A percentile compares a stretch with the other conserved stretches of the same genome.
These are phyloP conservation scores for Fusarium haematococcum DNA, from an alignment of 2,329 filamentous ascomycete species.

Conservation along the genomic window DNA sequence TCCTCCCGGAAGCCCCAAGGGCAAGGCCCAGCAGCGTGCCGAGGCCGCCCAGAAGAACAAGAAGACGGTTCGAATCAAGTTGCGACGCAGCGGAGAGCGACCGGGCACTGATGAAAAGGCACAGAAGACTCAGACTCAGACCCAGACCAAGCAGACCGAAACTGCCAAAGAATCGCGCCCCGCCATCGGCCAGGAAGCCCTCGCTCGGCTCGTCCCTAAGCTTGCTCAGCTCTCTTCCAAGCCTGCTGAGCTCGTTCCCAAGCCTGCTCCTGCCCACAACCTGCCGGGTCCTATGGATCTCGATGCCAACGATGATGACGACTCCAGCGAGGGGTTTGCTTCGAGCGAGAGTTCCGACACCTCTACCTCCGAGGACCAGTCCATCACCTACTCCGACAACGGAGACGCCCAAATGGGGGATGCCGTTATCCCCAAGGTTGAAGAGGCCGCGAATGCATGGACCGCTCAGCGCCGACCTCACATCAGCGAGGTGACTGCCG, in stretches of 20 bases:
- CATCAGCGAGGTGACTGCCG: conserved; percentile 3
- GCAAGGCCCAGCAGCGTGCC: conserved; percentile 19
- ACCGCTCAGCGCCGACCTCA: conserved; percentile 9
- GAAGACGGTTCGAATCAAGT: conserved; percentile 14
- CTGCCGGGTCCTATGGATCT: conserved; percentile 3
- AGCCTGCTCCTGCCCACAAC: not conserved
- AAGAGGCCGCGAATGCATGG: not conserved
- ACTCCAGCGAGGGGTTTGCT: not conserved
- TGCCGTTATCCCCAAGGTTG: not conserved
- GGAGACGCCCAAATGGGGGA: conserved; percentile 19
- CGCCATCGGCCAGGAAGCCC: not conserved
- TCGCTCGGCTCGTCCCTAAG: not conserved
- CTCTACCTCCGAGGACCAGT: not conserved
- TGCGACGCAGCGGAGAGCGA: not conserved
- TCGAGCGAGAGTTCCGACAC: not conserved
- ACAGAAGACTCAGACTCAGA: not conserved
- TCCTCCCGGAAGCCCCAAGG: conserved; percentile 11
- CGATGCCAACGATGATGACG: not conserved
- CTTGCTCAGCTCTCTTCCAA: not conserved
- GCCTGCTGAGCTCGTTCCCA: not conserved
- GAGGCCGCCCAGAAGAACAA: conserved; percentile 6
- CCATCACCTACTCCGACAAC: not conserved
- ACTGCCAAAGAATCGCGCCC: not conserved
- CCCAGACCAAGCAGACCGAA: not conserved
- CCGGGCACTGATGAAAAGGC: not conserved